A percentile compares a stretch with the other conserved stretches of the same genome.
Conservation (phyloP, 139 green algal species). For the Chlorella sp. region DNA sequence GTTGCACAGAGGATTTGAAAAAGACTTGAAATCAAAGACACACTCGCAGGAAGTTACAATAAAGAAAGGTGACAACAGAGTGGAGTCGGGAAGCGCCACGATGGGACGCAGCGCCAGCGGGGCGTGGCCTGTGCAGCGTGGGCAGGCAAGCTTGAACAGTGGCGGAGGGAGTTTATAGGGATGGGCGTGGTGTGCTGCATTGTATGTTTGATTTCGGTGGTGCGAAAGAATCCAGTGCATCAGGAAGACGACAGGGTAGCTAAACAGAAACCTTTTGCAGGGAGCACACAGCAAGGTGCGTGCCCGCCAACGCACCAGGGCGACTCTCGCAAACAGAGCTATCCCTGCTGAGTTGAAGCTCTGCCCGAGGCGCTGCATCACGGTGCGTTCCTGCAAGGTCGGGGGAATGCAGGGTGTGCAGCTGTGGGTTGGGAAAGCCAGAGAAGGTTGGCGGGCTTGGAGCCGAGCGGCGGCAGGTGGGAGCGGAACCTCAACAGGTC, state of each 20-base stretch:
- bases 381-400: slow-evolving; percentile 6
- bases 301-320: slow-evolving; percentile 53
- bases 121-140: too few relatives aligned
- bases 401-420: neutral
- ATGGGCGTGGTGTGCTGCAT: too few relatives aligned
- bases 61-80: neutral
- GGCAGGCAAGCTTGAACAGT: too few relatives aligned
- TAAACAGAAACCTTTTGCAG: neutral
- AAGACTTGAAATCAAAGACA: too few relatives aligned
- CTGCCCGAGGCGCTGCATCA: slow-evolving; percentile 61
- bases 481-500: neutral
- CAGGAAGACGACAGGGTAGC: neutral
- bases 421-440: neutral
- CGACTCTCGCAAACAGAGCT: slow-evolving; percentile 69
- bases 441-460: neutral
- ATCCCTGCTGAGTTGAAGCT: slow-evolving; percentile 83
- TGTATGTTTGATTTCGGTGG: too few relatives aligned
- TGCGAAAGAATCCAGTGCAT: too few relatives aligned
- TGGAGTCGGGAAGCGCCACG: too few relatives aligned
- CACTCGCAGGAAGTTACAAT: neutral
- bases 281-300: neutral
- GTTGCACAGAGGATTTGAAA: neutral
- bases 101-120: too few relatives aligned
- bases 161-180: too few relatives aligned
- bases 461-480: neutral